Conservation (phyloP, 2,329 filamentous ascomycete species). For the Escovopsis weberi region DNA sequence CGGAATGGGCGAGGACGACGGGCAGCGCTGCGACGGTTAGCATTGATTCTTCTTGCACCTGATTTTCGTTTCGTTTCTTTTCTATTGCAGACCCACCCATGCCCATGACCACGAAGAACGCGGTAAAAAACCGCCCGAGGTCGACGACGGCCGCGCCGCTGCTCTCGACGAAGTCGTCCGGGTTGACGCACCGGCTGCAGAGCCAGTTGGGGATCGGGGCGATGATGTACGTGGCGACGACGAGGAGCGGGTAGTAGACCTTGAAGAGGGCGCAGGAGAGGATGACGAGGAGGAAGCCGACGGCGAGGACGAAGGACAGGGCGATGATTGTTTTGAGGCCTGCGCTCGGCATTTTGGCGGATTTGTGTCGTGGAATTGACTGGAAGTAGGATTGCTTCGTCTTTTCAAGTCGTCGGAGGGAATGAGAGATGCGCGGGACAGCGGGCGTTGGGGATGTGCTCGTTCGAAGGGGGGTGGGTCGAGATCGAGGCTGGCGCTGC, state of each 20-base stretch:
- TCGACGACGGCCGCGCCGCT: slow-evolving; percentile 76
- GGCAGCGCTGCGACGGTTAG: slow-evolving; percentile 52
- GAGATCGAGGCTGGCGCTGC: no score
- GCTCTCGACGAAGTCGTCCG: slow-evolving; percentile 88
- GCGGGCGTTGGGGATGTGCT: neutral
- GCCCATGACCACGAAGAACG: slow-evolving; percentile 94
- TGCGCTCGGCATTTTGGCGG: slow-evolving; percentile 50
- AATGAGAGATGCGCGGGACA: neutral
- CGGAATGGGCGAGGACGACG: slow-evolving; percentile 72
- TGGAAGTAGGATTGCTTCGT: no score
- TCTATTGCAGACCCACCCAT: slow-evolving; percentile 52
- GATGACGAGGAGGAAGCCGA: slow-evolving; percentile 97
- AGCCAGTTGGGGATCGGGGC: slow-evolving; percentile 96
- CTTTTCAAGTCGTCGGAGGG: neutral
- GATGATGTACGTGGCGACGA: slow-evolving; percentile 88
- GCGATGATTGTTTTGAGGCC: slow-evolving; percentile 98
- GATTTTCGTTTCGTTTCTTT: no score
- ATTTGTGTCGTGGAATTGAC: neutral
- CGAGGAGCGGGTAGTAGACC: slow-evolving; percentile 87
- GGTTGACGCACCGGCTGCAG: slow-evolving; percentile 73
- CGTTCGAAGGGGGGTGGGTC: neutral
- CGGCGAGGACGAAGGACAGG: slow-evolving; percentile 95
- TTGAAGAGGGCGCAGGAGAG: slow-evolving; percentile 91
- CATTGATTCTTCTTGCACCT: no score
- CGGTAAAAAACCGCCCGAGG: slow-evolving; percentile 84